Percentiles rank a stretch among this genome's conserved stretches.
Conservation (phyloP, 2,329 filamentous ascomycete genomes). For the Fusarium sp. region DNA sequence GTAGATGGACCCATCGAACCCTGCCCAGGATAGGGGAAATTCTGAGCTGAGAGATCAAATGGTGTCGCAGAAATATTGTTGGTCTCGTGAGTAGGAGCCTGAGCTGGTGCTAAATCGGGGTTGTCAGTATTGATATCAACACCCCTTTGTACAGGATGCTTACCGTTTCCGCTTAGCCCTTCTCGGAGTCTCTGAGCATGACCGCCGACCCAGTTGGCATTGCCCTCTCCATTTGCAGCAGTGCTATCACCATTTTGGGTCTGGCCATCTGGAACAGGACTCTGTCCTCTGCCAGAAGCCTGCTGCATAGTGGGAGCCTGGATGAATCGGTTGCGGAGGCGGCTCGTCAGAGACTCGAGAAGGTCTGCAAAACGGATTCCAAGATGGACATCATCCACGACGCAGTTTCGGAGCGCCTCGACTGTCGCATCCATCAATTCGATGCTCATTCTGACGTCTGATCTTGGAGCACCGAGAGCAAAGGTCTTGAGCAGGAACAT, state of each 20-base stretch:
- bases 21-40: constrained; percentile 66
- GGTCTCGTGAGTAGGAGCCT: constrained; percentile 51
- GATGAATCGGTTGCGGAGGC: constrained; percentile 80
- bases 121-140: constrained; percentile 24
- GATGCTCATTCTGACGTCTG: constrained; percentile 81
- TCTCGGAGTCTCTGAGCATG: constrained; percentile 58
- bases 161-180: constrained; percentile 55
- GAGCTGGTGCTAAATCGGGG: constrained; percentile 51
- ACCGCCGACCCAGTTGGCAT: constrained; percentile 51
- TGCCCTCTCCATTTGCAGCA: constrained; percentile 44
- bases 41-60: constrained; percentile 68
- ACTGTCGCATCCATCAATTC: constrained; percentile 81
- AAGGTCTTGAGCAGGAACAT: constrained; percentile 90
- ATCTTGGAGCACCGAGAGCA: constrained; percentile 81
- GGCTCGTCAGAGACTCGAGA: constrained; percentile 80
- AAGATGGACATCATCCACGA: constrained; percentile 87
- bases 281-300: constrained; percentile 57
- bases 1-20: constrained; percentile 65
- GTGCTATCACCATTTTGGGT: constrained; percentile 46
- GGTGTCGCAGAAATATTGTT: constrained; percentile 73
- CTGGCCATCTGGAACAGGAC: constrained; percentile 52
- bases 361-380: constrained; percentile 87
- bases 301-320: constrained; percentile 67
- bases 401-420: constrained; percentile 78
- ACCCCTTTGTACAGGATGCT: constrained; percentile 25